These are phyloP conservation scores for Cyclocybe cylindracea DNA, from an alignment of 768 basidiomycete species.

Conservation along the genomic window DNA sequence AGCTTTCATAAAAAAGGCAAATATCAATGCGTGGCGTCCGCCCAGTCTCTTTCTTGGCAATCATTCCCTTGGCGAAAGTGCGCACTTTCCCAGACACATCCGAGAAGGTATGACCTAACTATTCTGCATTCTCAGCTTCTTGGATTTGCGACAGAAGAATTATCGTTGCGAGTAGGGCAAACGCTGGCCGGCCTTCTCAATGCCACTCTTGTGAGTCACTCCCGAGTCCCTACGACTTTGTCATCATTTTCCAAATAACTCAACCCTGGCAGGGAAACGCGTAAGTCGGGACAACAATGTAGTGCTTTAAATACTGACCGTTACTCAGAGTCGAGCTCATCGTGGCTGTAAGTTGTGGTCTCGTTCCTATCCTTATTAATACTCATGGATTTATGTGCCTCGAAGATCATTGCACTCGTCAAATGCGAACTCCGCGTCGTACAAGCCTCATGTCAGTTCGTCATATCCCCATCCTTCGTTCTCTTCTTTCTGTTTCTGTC, in stretches of 20 bases:
- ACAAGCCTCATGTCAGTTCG: conserved; percentile 69
- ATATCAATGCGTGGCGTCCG: not conserved
- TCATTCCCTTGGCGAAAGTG: conserved; percentile 86
- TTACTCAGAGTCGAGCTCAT: conserved; percentile 65
- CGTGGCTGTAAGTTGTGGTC: conserved; percentile 59
- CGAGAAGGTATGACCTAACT: not conserved
- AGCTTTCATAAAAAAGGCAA: not conserved
- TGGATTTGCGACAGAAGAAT: conserved; percentile 83
- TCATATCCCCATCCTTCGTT: conserved; percentile 16
- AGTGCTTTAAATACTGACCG: not conserved
- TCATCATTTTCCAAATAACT: conserved; percentile 1
- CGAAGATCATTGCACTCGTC: conserved; percentile 49
- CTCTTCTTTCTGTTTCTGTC: not conserved
- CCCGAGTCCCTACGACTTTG: not conserved
- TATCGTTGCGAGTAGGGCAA: conserved; percentile 84
- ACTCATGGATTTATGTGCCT: not conserved
- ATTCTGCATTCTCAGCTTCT: conserved; percentile 48
- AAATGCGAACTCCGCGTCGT: conserved; percentile 71
- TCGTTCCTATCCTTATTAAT: not conserved
- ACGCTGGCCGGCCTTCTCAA: conserved; percentile 79
- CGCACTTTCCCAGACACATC: not conserved
- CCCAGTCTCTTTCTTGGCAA: conserved; percentile 75
- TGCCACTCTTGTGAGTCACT: conserved; percentile 66
- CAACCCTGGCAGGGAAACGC: conserved; percentile 43
- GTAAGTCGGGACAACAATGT: conserved; percentile 32